Conservation (phyloP, 495 filamentous ascomycete genomes). For the Trichoderma asperelloides region DNA sequence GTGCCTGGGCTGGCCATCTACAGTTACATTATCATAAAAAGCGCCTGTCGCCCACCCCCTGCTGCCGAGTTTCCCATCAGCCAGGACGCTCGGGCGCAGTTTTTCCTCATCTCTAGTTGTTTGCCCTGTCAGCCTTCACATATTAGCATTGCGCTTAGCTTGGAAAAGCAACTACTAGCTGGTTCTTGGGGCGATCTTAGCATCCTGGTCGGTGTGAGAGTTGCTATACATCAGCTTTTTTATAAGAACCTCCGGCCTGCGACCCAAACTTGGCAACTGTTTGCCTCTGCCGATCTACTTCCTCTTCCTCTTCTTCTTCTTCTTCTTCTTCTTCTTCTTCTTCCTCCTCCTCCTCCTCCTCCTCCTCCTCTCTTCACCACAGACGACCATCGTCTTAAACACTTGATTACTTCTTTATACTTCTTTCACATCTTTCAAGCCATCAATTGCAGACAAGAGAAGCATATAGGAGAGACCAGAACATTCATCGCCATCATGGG, state of each 20-base stretch:
- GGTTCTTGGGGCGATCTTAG: no score
- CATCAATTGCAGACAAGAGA: background rate
- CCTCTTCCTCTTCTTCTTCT: background rate
- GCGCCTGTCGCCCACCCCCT: background rate
- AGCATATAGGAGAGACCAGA: background rate
- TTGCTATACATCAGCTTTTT: background rate
- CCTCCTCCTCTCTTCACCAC: background rate
- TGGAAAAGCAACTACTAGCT: no score
- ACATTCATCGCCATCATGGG: background rate
- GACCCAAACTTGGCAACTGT: background rate
- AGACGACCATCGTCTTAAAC: background rate
- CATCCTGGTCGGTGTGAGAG: background rate
- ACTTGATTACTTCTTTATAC: background rate
- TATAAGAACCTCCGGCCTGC: background rate
- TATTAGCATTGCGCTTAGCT: no score
- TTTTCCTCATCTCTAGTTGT: background rate
- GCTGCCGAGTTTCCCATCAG: background rate
- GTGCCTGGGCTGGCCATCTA: background rate
- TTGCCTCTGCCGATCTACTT: background rate
- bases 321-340: no score
- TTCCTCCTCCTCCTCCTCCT: background rate
- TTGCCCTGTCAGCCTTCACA: background rate
- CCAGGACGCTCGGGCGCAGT: background rate
- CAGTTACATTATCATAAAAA: conserved; percentile 6
- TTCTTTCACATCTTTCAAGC: background rate